These are phyloP conservation scores for Umbilicus rupestris DNA, from an alignment of 164 flowering plant genomes.

Conservation along the genomic window DNA sequence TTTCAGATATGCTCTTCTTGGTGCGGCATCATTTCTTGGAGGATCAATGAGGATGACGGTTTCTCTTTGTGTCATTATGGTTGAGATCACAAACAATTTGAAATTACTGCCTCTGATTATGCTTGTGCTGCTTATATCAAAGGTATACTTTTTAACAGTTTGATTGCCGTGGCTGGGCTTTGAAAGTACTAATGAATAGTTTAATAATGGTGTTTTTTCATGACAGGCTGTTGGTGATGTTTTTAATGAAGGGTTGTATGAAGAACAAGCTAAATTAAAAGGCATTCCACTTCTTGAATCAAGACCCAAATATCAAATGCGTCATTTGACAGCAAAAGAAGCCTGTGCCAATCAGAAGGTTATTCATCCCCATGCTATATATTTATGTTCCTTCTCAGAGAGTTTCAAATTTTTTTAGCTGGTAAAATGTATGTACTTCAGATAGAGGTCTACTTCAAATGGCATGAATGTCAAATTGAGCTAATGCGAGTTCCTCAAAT, in stretches of 20 bases:
- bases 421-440: not conserved
- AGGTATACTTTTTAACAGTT: slow-evolving; percentile 34
- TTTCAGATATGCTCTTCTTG: slow-evolving; percentile 83
- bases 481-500: not conserved
- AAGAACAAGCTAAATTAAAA: slow-evolving; percentile 75
- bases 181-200: slow-evolving; percentile 5
- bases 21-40: slow-evolving; percentile 98
- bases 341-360: slow-evolving; percentile 83
- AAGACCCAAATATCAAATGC: slow-evolving; percentile 79
- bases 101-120: slow-evolving; percentile 88
- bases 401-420: not conserved
- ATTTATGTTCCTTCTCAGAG: not conserved
- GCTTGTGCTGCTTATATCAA: slow-evolving; percentile 98
- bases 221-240: slow-evolving; percentile 97
- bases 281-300: slow-evolving; percentile 89
- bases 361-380: not conserved
- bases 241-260: slow-evolving; percentile 92
- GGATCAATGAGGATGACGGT: slow-evolving; percentile 99
- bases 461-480: not conserved
- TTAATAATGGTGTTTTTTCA: slow-evolving; percentile 6
- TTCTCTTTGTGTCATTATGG: slow-evolving; percentile 96
- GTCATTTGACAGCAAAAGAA: slow-evolving; percentile 79
- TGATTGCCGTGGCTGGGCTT: not conserved
- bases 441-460: not conserved
- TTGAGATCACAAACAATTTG: slow-evolving; percentile 92